phyloP scores from a whole-genome alignment of 306 rosid species.

The Vachellia pachyceras region DNA sequence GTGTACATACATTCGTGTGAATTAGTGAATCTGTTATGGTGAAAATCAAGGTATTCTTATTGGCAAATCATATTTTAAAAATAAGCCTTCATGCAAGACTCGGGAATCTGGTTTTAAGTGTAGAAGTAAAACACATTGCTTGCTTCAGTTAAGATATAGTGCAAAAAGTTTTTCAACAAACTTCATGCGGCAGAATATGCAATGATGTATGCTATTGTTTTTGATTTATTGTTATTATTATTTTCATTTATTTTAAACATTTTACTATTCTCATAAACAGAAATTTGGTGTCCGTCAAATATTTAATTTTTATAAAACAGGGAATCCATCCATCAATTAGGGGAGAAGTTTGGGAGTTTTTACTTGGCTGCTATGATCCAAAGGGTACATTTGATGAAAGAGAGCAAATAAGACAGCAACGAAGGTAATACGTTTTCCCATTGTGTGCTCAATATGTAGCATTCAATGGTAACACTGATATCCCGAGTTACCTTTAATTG shows the following conservation, averaged over 20 bases:
- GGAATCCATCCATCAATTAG: constrained; percentile 95
- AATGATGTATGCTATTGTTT: neutral
- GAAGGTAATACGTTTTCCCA: constrained; percentile 62
- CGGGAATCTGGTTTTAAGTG: constrained; percentile 5
- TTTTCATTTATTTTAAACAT: neutral
- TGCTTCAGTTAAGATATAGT: neutral
- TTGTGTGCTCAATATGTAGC: neutral
- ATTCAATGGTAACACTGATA: neutral
- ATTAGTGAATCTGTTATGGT: neutral
- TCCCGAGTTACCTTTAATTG: neutral
- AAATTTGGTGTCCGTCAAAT: neutral
- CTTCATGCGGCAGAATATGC: neutral
- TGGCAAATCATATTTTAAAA: neutral
- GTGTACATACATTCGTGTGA: neutral
- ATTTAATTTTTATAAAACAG: constrained; percentile 48
- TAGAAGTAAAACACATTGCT: neutral
- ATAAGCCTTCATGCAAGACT: neutral
- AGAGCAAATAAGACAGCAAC: constrained; percentile 68
- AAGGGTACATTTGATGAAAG: constrained; percentile 90
- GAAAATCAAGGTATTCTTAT: neutral
- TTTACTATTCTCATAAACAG: neutral
- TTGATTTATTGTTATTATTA: neutral
- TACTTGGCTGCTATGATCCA: constrained; percentile 93
- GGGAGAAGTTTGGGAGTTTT: constrained; percentile 99
- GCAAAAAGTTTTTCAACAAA: neutral